phyloP scores from a whole-genome alignment of 2,329 filamentous ascomycete genomes.

The Cladobotryum protrusum region DNA sequence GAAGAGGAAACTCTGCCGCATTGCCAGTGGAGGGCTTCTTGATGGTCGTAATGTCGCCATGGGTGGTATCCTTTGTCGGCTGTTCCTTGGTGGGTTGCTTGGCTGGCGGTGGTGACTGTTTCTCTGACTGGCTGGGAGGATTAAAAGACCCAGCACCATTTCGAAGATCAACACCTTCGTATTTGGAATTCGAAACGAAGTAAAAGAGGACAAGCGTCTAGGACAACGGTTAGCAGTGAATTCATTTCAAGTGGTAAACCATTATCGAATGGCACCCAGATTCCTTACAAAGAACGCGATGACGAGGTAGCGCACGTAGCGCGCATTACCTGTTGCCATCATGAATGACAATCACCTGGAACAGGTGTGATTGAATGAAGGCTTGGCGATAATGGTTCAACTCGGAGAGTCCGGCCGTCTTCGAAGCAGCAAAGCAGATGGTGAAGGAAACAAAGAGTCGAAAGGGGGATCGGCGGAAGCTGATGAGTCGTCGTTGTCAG shows the following conservation, averaged over 20 bases:
- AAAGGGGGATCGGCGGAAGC: too few relatives aligned
- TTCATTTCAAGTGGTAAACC: too few relatives aligned
- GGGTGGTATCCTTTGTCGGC: not conserved
- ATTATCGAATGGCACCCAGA: not conserved
- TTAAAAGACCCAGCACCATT: not conserved
- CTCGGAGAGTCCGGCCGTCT: not conserved
- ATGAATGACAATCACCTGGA: slow-evolving; percentile 21
- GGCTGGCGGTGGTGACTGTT: slow-evolving; percentile 11
- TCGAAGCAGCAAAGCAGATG: not conserved
- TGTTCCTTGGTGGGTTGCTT: slow-evolving; percentile 6
- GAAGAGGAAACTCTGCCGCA: slow-evolving; percentile 38
- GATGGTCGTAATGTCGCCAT: slow-evolving; percentile 19
- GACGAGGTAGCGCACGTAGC: slow-evolving; percentile 71
- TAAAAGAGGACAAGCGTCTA: slow-evolving; percentile 69
- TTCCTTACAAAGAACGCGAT: slow-evolving; percentile 74
- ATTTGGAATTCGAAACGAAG: slow-evolving; percentile 62
- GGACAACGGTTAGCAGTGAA: not conserved
- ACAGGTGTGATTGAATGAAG: not conserved
- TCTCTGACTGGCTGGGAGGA: not conserved
- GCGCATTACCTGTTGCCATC: slow-evolving; percentile 63
- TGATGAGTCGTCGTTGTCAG: too few relatives aligned
- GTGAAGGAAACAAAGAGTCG: not conserved
- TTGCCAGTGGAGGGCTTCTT: slow-evolving; percentile 18
- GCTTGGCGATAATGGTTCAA: not conserved
- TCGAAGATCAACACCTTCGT: slow-evolving; percentile 32